Evolutionary conservation across 176 grass and related monocot species (phyloP), one percentile per base, ranked within the genome.

Genomic region (Hyparrhenia diplandra): DNA sequence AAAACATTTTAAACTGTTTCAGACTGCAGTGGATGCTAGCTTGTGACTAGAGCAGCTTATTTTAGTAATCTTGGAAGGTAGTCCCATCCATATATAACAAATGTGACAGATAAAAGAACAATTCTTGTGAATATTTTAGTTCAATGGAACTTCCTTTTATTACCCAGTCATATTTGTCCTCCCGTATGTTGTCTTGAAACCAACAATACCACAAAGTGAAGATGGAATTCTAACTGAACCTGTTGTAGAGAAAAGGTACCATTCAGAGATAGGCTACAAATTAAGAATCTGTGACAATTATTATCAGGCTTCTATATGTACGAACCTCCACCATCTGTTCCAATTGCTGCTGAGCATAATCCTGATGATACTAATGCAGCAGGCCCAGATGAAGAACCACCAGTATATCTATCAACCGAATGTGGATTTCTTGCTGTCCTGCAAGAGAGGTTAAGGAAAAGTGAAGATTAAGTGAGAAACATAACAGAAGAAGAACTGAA

Each of bases 181-280:
- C 5, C 90, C 88, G 29, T 88, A 99, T n/a, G 92, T 99, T 85
- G 96, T 99, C 83, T 99, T 99, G 23, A 99, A 88, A 58, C 96
- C 96, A 61, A 99, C 80, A 86, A 99, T 88, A 68, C 96, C 96
- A 80, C 92, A 99, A n/a, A 99, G 88, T 8, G 96, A 89, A 84
- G 96, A 95, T 77, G 96, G 92, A 80, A 99, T 99, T 77, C 96
- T 93, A 80, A 99, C 96, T 70, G 96, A 99, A 86, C 96, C 94
- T 97, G 88, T 77, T 52, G 28, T 9, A 27, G 47, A 32, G 16
- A 87, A 69, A 91, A 76, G 5, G 67, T 71, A 73, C 34, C 10
- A 67, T 59, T 25, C 43, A 27, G 66, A 88, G 28, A 61, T 20
- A 24, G 46, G 43, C 37, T 41, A 20, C 36, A 14, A 8, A 86